Evolutionary conservation across 2,329 filamentous ascomycete species (phyloP), one percentile per base, ranked within the genome.

Genomic region (Aureobasidium subglaciale): DNA sequence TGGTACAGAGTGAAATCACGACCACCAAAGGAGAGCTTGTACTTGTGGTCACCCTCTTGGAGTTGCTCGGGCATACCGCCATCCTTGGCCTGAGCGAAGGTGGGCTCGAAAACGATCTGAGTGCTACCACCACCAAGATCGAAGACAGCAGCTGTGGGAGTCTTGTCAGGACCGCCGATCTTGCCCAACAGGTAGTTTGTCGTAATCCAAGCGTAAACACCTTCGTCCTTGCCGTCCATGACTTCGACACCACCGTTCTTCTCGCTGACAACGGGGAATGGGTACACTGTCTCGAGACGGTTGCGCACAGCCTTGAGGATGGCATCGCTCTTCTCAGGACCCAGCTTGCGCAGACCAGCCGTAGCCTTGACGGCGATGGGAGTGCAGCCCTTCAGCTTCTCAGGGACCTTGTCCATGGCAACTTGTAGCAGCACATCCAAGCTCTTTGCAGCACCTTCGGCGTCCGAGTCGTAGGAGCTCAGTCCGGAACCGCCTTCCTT

Each of bases 161-260:
- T 90, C 70, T 91, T 84, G 68, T 96, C 92, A 2, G 90, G 88
- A 10, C 88, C 88, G 58, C 93, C 93, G 71, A 99, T 97, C 76
- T 97, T 97, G 66, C 92, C 92, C 22, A 99, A 83, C 37, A 99
- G 86, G 73, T 99, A 99, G 79, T 99, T 99, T 62, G 90, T 93
- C 6, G 93, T 99, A 70, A 99, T 95, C 93, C 93, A 99, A 53
- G 93, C 95, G 68, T 95, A 99, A 27, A 99, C 92, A 68, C 93
- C 93, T 75, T 99, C 93, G 67, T 96, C 88, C 49, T 88, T 90
- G 60, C 93, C 93, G 65, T 96, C 91, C 93, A 99, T 99, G 70
- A 99, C 95, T 60, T 90, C 83, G 25, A 99, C 90, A 56, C 95
- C 93, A 55, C 88, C 84, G 63, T 92, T 85, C 65, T 90, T 88